Evolutionary conservation across 2,329 filamentous ascomycete genomes (phyloP), one percentile per base, ranked within the genome.

Genomic region (Verticillium longisporum): DNA sequence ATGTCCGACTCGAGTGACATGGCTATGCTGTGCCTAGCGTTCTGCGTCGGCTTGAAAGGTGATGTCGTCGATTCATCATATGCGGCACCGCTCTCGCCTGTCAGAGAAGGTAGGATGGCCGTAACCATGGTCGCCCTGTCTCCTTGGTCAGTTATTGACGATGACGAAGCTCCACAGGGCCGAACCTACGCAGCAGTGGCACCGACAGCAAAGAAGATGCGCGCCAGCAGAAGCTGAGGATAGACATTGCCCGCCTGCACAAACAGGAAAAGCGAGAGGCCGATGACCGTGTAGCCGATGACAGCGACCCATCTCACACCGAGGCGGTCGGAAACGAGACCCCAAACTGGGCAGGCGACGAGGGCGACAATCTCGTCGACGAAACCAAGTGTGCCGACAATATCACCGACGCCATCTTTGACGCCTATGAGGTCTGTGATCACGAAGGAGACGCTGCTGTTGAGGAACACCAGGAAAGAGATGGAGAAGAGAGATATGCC

Each of bases 71-170:
- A 63, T 45, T 61, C 65, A 1, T 68, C 65, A 45, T 70, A 70
- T 31, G 18, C 18, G 45, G 6, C 15, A 13, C 18, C 45, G 45
- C 70, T 75, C 36, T 85, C 83, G 64, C 83, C 82, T 5, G 85
- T 87, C 66, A 89, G 75, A 11, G 83, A 88, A 1, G 95, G 95
- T 31, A 99, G 80, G 55, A 96, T 92, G 3, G 95, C 95, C 9
- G 95, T 98, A 21, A 99, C 95, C 95, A 99, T 99, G 1, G 95
- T 98, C 14, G 92, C 84, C 5, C 83, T 86, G 60, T 21, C 4
- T 18, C 6, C 26, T 59, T 32, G 32, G 59, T 26, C 18, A 50
- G 60, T 21, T 56, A 5, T 36, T 9, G 11, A n/a, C 26, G 26
- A 38, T 31, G 18, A 50, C n/a, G 33, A 6, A 36, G 32, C n/a